Base-by-base conservation (phyloP, 78 protist species). In the Pigoraptor vietnamica region DNA sequence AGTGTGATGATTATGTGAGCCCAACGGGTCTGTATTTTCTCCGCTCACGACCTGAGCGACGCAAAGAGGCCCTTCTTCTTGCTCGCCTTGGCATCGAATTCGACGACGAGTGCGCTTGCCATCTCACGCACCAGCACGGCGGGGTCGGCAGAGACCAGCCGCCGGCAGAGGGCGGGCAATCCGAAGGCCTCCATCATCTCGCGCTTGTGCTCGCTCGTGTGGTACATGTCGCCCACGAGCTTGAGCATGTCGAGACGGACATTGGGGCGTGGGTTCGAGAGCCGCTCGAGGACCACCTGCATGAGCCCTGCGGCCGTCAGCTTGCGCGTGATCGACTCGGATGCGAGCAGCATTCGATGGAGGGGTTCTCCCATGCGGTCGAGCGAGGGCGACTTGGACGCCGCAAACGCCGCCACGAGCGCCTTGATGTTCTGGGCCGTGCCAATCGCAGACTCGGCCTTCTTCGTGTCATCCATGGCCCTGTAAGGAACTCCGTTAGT, bases 191-290 rank as follows among this genome's bases (percentile, higher is more conserved):
- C 21, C 84, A 79, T 25, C 35, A 79, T 21, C 84, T 79, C 32
- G 35, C 32, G 1, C 32, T 79, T 21, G 35, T 25, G 1, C 32
- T 79, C 84, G 14, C 34, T 25, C 84, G 39, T 37, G 38, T 32
- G 23, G 37, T 37, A 36, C 37, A 88, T 2, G 86, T 67, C 36
- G 38, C 6, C 21, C 19, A 88, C 37, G 24, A 24, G 21, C 82
- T 88, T 88, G 40, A 88, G 82, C 37, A 88, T 2, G 82, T 88
- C 24, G 48, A 88, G 32, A 14, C 90, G 81, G 38, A 88, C 90
- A 24, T 36, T 29, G 86, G 90, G 36, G 32, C 35, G 1, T 23
- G 90, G 55, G 37, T 36, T 6, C 37, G 38, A 9, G 37, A 88
- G 82, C 23, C 36, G 87, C 87, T 38, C 87, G 23, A 90, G 34